Evolutionary conservation across 2,329 filamentous ascomycete species (phyloP), one percentile per base, ranked within the genome.

Genomic region (Trichoderma citrinoviride): DNA sequence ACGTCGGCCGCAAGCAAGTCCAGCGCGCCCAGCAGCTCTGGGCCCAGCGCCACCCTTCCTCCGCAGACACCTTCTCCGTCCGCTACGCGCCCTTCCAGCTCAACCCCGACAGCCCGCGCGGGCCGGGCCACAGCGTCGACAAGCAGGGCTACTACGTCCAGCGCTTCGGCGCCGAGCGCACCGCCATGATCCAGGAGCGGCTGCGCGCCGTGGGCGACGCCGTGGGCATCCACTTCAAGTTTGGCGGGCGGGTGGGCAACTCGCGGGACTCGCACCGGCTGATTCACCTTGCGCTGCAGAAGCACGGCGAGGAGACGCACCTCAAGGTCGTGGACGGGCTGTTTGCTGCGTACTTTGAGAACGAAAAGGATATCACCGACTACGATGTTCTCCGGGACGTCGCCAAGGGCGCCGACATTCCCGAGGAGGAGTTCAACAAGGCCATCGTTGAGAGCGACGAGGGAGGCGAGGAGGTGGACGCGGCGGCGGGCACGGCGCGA

Each of bases 91-190:
- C 82, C 0, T 82, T 78, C 62, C 77, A 83, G 66, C 77, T 84
- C 1, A 73, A 73, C 49, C 79, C 80, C 0, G 68, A 74, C 7
- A 71, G 73, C 43, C 73, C 75, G 5, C 67, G 68, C 3, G 75
- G 75, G 1, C 72, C 75, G 1, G 68, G 64, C 0, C 70, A 69
- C 3, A 76, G 74, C 68, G 75, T 73, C 52, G 71, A 77, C 52
- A 81, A 81, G 70, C 61, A 71, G 19, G 67, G 73, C 19, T 77
- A 77, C 50, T 80, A 80, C 70, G 60, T 67, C 43, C 68, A 76
- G 49, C 69, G 73, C 50, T 94, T 95, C 74, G 91, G 92, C 58
- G 78, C 83, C 19, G 85, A 88, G 53, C 84, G 89, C 37, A 77
- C 84, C 1, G 72, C 77, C 1, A 56, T 72, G 67, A 68, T 78